These are phyloP conservation scores for Ammopiptanthus mongolicus DNA, from an alignment of 306 rosid genomes.

Conservation along the genomic window DNA sequence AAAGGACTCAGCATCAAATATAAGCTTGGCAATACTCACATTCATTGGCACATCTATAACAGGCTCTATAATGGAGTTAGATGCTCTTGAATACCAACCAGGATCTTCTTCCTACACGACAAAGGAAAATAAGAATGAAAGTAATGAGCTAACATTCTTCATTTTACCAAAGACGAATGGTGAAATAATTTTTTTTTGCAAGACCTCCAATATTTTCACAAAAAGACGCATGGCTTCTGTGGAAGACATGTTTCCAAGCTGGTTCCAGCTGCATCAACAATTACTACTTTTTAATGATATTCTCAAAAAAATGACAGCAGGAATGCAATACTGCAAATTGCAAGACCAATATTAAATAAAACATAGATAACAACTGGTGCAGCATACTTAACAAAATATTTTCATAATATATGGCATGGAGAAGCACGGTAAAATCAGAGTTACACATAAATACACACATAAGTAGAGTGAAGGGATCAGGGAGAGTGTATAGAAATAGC, in stretches of 20 bases:
- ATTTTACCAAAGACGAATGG: background rate
- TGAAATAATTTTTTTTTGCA: background rate
- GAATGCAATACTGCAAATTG: background rate
- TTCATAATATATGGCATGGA: background rate
- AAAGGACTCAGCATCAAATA: background rate
- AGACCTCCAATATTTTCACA: conserved; percentile 91
- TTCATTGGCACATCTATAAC: conserved; percentile 71
- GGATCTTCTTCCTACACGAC: conserved; percentile 80
- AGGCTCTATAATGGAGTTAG: conserved; percentile 69
- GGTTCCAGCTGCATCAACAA: conserved; percentile 80
- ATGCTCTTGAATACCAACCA: conserved; percentile 92
- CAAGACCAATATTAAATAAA: background rate
- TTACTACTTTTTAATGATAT: conserved; percentile 6
- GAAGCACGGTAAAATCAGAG: conserved; percentile 4
- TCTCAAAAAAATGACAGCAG: background rate
- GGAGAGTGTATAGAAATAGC: background rate
- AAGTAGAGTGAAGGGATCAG: background rate
- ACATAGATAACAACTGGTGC: background rate
- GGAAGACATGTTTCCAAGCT: conserved; percentile 76
- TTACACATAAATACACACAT: background rate
- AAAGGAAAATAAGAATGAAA: conserved; percentile 5
- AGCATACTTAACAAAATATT: background rate
- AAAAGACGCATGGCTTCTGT: conserved; percentile 95
- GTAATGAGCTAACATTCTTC: conserved; percentile 20
- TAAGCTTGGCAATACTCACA: conserved; percentile 40